phyloP scores from a whole-genome alignment of 78 protist species.

The Blattamonas nauphoetae region DNA sequence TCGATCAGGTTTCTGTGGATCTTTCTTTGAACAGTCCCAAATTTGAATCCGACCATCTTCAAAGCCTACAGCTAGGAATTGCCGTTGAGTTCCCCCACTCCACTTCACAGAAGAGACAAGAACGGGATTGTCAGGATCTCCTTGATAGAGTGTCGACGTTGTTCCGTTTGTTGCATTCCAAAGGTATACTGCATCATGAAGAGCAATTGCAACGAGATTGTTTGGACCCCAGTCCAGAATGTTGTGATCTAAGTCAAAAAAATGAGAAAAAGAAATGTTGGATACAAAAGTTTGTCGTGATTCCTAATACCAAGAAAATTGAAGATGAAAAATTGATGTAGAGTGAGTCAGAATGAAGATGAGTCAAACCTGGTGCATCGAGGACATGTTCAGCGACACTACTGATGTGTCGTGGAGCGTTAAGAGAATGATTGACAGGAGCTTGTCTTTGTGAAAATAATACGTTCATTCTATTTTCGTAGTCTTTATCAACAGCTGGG shows the following conservation, averaged over 20 bases:
- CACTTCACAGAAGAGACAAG: conserved; percentile 15
- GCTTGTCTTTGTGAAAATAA: too few species aligned
- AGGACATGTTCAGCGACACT: conserved; percentile 60
- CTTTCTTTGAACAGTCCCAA: conserved; percentile 15
- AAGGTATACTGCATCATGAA: conserved; percentile 80
- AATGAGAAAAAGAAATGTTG: conserved; percentile 89
- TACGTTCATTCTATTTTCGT: too few species aligned
- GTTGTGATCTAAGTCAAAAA: conserved; percentile 94
- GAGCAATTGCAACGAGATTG: conserved; percentile 88
- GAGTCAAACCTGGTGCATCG: conserved; percentile 14
- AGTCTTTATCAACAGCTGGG: too few species aligned
- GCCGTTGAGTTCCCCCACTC: conserved; percentile 13
- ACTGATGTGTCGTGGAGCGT: conserved; percentile 51
- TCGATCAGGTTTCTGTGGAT: background rate
- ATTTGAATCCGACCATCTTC: background rate
- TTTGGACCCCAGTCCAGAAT: conserved; percentile 86
- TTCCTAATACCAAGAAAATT: too few species aligned
- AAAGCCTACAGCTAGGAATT: conserved; percentile 26
- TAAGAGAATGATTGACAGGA: too few species aligned
- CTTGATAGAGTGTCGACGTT: too few species aligned
- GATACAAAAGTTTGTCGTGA: conserved; percentile 8
- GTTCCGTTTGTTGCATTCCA: conserved; percentile 94
- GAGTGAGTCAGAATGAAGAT: background rate
- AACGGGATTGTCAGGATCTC: too few species aligned
- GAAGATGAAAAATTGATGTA: background rate